Base-by-base conservation (phyloP, 2,329 filamentous ascomycete species). In the Exophiala alcalophila region DNA sequence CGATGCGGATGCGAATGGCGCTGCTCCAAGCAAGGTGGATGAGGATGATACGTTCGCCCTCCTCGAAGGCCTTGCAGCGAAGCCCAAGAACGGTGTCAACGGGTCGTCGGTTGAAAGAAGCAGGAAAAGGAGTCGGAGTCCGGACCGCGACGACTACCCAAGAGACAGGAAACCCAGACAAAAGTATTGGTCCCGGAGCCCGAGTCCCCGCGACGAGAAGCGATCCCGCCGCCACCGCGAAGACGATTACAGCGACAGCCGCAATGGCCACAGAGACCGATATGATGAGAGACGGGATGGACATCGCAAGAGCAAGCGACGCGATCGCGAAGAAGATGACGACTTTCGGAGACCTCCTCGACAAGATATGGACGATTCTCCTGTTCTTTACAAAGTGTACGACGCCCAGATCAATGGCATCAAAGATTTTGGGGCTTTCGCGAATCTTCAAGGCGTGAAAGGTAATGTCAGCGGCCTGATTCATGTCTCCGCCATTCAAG, bases 391-490 rank as follows among this genome's bases (percentile, higher is more conserved):
- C 71, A 98, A 98, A 61, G 70, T 96, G 2, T 98, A 98, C 59
- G 78, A 88, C 50, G 92, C 92, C 1, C 82, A 83, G 58, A 86
- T 97, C 10, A 96, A 88, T 0, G 89, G 90, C 0, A 74, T 98
- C 40, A 97, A 96, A 59, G 88, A 96, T 49, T 98, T 97, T 66
- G 92, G 92, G 8, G 89, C 83, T 0, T 98, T 98, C 64, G 89
- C 97, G 44, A 95, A 94, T 55, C 64, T 98, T n/a, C 78, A 83
- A 54, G 85, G 89, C 12, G 84, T 98, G 1, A 81, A 76, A 57
- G 91, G 90, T 32, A 94, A 89, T 63, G 84, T 94, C 1, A 90
- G 96, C 60, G 92, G 92, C 0, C 72, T 98, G 52, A 91, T 98
- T 1, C 92, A 98, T 61, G 81, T 98, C 19, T 96, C 91, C 16